A percentile compares a stretch with the other conserved stretches of the same genome.
Evolutionary conservation across 345 rosid genomes (phyloP).

Genomic region (Leavenworthia alabamica): DNA sequence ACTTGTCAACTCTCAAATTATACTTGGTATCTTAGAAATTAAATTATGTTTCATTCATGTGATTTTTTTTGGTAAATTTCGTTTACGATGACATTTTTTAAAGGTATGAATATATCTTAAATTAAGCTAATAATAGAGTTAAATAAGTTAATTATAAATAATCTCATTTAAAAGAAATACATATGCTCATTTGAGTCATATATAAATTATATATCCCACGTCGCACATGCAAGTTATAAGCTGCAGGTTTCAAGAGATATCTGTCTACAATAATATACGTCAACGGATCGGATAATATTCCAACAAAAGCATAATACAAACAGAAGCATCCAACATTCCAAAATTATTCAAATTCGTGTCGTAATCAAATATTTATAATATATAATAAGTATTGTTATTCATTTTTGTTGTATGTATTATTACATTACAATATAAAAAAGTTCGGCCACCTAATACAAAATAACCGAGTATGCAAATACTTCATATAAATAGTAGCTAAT

Average conservation of each 20-base stretch:
- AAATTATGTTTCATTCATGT: too few species aligned
- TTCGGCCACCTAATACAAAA: slow-evolving; percentile 30
- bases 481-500: slow-evolving; percentile 61
- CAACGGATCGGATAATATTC: slow-evolving; percentile 33
- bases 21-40: too few species aligned
- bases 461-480: slow-evolving; percentile 37
- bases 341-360: slow-evolving; percentile 19
- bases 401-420: background rate
- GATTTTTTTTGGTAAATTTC: too few species aligned
- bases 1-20: too few species aligned
- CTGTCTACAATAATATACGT: slow-evolving; percentile 31
- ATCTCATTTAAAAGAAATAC: too few species aligned
- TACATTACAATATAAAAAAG: background rate
- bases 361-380: slow-evolving; percentile 20
- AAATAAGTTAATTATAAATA: too few species aligned
- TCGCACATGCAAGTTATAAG: slow-evolving; percentile 32
- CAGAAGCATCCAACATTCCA: slow-evolving; percentile 36
- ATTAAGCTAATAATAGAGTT: background rate
- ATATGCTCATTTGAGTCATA: background rate
- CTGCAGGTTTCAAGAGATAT: slow-evolving; percentile 28
- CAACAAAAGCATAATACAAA: slow-evolving; percentile 31
- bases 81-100: too few species aligned
- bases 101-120: background rate
- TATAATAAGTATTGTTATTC: background rate
- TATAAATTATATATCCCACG: slow-evolving; percentile 13